Evolutionary conservation across 2,329 filamentous ascomycete species (phyloP).

Genomic region (Parastagonospora nodorum): DNA sequence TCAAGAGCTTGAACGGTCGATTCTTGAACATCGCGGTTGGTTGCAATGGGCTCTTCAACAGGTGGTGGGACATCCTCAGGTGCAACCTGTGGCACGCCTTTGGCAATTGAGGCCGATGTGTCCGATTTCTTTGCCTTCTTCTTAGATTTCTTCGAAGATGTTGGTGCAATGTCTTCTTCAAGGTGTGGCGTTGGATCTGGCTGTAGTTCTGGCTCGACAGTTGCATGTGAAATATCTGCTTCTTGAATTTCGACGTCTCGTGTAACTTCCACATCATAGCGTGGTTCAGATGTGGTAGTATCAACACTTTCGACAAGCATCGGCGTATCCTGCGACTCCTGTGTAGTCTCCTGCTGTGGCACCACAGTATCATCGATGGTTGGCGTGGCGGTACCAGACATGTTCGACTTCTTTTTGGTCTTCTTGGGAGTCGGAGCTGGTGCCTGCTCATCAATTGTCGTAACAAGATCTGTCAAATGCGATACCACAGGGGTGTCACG

Average conservation of each 20-base stretch:
- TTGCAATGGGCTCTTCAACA: background rate
- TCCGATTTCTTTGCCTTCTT: slow-evolving; percentile 35
- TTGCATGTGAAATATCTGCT: background rate
- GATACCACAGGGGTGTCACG: too few species aligned
- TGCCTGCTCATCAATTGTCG: background rate
- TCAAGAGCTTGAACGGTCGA: background rate
- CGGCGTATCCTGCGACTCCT: too few species aligned
- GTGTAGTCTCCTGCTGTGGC: background rate
- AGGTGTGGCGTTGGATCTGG: background rate
- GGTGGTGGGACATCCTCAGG: background rate
- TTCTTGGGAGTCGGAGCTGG: slow-evolving; percentile 13
- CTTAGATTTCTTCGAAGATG: slow-evolving; percentile 22
- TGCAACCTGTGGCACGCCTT: background rate
- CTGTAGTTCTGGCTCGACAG: background rate
- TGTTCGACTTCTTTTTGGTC: slow-evolving; percentile 25
- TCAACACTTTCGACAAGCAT: too few species aligned
- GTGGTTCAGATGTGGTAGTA: too few species aligned
- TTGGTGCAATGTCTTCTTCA: background rate
- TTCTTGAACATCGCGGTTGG: background rate
- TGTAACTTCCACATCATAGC: background rate
- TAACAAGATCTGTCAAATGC: background rate
- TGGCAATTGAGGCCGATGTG: slow-evolving; percentile 1
- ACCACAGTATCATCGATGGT: background rate
- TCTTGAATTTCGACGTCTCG: background rate
- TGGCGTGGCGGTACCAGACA: background rate